Percentiles rank a stretch among this genome's conserved stretches.
These are phyloP conservation scores for Purshia tridentata DNA, from an alignment of 306 rosid genomes.

Conservation along the genomic window DNA sequence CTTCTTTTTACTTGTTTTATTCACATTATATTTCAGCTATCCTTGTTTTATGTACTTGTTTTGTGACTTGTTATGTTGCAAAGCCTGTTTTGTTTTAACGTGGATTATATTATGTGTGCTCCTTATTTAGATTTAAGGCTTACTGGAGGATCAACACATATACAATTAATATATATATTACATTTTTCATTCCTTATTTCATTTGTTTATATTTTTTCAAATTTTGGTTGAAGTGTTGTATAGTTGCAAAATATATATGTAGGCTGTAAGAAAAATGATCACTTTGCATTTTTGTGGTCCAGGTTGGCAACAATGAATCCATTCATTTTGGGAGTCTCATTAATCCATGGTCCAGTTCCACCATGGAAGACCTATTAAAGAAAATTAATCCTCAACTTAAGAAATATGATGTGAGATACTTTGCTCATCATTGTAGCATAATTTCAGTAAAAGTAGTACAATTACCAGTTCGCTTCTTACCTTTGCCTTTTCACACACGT, in stretches of 20 bases:
- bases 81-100: background rate
- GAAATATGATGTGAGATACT: slow-evolving; percentile 57
- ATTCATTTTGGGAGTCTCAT: slow-evolving; percentile 28
- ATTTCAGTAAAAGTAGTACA: slow-evolving; percentile 10
- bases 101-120: background rate
- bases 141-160: background rate
- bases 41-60: background rate
- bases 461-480: slow-evolving; percentile 17
- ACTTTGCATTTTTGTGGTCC: slow-evolving; percentile 33
- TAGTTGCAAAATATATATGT: background rate
- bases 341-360: slow-evolving; percentile 85
- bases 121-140: background rate
- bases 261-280: background rate
- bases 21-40: background rate
- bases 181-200: background rate
- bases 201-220: background rate
- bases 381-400: slow-evolving; percentile 45
- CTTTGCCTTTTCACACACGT: slow-evolving; percentile 7
- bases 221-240: background rate
- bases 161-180: background rate
- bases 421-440: slow-evolving; percentile 20
- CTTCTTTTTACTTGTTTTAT: background rate
- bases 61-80: background rate
- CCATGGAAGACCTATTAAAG: slow-evolving; percentile 46
- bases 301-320: slow-evolving; percentile 45